A percentile compares a stretch with the other conserved stretches of the same genome.
phyloP scores from a whole-genome alignment of 331 rosid species.

The Cydonia oblonga region DNA sequence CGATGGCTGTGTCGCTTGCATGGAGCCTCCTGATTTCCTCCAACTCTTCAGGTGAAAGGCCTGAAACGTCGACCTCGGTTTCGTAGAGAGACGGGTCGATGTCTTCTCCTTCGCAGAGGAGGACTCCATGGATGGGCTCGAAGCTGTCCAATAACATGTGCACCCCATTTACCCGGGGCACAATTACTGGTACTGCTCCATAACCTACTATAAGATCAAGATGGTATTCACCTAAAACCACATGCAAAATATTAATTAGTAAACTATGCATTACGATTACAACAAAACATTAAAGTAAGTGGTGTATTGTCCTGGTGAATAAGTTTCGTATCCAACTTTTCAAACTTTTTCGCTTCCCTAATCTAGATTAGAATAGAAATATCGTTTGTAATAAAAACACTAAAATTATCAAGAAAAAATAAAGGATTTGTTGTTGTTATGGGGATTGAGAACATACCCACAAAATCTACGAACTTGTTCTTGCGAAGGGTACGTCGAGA shows the following conservation, averaged over 20 bases:
- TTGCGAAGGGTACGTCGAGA: conserved; percentile 85
- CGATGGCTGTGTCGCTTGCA: conserved; percentile 67
- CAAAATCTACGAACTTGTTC: conserved; percentile 94
- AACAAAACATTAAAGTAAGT: background rate
- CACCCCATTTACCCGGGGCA: conserved; percentile 86
- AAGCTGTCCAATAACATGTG: conserved; percentile 68
- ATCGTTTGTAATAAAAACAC: background rate
- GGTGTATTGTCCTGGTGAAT: no score
- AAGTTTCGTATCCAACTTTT: no score
- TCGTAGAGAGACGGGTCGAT: conserved; percentile 72
- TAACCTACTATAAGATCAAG: conserved; percentile 77
- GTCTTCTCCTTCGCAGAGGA: conserved; percentile 91
- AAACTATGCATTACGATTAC: no score
- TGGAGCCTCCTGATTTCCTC: conserved; percentile 68
- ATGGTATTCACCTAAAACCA: conserved; percentile 65
- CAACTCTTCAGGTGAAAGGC: conserved; percentile 46
- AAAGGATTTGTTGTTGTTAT: background rate
- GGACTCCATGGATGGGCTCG: conserved; percentile 94
- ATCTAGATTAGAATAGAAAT: no score
- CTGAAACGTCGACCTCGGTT: conserved; percentile 20
- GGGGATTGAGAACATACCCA: conserved; percentile 31
- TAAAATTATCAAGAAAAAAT: background rate
- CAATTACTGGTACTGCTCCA: conserved; percentile 80
- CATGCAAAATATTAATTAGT: background rate
- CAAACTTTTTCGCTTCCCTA: no score